Evolutionary conservation across 371 early-diverging fungal genomes (phyloP), one percentile per base, ranked within the genome.

Genomic region (Apophysomyces trapeziformis): DNA sequence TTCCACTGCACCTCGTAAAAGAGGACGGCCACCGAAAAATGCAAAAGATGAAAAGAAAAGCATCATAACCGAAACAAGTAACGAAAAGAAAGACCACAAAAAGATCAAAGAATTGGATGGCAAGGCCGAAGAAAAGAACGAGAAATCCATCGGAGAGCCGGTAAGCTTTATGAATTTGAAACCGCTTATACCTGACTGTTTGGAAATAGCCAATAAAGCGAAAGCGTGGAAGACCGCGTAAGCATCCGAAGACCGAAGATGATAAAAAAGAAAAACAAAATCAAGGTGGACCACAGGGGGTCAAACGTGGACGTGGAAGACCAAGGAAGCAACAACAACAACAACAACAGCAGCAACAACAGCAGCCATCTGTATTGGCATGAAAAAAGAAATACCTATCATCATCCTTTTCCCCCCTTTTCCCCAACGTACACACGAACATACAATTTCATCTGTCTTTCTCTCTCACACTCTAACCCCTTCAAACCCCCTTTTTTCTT

Each of bases 181-280:
- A 50, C 4, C 54, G 8, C 32, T 50, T n/a, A 21, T 1, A 14
- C 7, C 16, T 18, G 16, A 9, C 21, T 50, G 21, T 26, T 26
- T 26, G 32, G 32, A 26, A 26, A 26, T 50, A 50, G 54, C 54
- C 54, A 50, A 50, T 50, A 50, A 50, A 50, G 54, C 16, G 54
- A 50, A 50, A 50, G 54, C 54, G 54, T 50, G 54, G 54, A 21
- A 50, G 54, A 50, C 54, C 54, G 54, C 54, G 54, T 50, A 50
- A 50, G 54, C 54, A 50, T 50, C 54, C 54, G 21, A 50, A 50
- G 21, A 9, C 16, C 9, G 54, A 50, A 16, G 47, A 47, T 14
- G 16, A 11, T 7, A 21, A 16, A 50, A 50, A 50, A 50, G 54
- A n/a, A 21, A 50, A 50, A 50, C 54, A 16, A 21, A 50, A 26